Percentiles rank a stretch among this genome's conserved stretches.
phyloP scores from a whole-genome alignment of 331 rosid genomes.

The Cydonia oblonga region DNA sequence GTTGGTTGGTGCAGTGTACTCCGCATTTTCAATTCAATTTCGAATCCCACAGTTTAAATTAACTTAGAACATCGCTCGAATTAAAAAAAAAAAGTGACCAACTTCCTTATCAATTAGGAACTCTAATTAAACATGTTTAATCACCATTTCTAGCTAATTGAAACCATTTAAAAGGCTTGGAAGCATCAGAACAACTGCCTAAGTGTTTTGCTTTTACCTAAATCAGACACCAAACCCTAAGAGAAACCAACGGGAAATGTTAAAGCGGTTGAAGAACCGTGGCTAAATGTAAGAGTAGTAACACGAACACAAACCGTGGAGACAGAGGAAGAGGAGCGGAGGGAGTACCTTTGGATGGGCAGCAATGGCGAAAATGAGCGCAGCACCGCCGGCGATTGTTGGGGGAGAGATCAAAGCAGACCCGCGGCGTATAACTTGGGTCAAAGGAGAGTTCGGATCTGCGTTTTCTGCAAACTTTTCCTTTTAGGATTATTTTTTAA shows the following conservation, averaged over 20 bases:
- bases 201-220: too few relatives aligned
- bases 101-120: not conserved
- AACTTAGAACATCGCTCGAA: not conserved
- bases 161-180: not conserved
- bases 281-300: not conserved
- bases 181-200: not conserved
- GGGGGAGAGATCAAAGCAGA: not conserved
- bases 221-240: not conserved
- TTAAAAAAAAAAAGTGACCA: not conserved
- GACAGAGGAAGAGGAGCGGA: not conserved
- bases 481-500: too few relatives aligned
- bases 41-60: not conserved
- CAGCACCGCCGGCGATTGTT: not conserved
- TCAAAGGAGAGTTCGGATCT: not conserved
- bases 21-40: not conserved
- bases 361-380: not conserved
- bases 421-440: not conserved
- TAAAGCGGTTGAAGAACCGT: not conserved
- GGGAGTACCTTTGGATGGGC: not conserved
- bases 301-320: not conserved
- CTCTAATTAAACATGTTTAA: not conserved
- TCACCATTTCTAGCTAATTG: not conserved
- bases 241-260: not conserved
- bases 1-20: not conserved
- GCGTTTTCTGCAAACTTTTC: not conserved